Conservation (phyloP, 2,329 filamentous ascomycete species). For the Pseudogymnoascus destructans region DNA sequence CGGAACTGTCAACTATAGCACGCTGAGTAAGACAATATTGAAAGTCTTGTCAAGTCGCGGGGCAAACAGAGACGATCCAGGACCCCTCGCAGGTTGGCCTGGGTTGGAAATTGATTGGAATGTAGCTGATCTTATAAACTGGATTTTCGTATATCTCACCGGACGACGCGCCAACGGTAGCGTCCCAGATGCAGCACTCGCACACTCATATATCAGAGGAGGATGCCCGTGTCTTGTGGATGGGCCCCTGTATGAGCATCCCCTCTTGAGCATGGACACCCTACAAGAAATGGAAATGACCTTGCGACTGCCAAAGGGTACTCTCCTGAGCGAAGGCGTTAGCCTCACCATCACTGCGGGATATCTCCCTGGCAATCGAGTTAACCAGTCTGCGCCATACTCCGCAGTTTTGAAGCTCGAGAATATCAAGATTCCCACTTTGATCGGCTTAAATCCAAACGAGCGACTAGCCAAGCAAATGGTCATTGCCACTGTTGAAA, state of each 20-base stretch:
- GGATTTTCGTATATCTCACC: constrained; percentile 11
- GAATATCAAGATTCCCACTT: constrained; percentile 47
- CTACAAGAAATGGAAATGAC: constrained; percentile 39
- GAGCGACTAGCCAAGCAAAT: constrained; percentile 56
- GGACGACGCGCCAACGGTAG: constrained; percentile 4
- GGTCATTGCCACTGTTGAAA: constrained; percentile 47
- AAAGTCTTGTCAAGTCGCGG: constrained; percentile 21
- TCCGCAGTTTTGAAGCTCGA: constrained; percentile 36
- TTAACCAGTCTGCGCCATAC: constrained; percentile 14
- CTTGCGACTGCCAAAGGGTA: constrained; percentile 53
- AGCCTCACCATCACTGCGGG: constrained; percentile 35
- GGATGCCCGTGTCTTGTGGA: constrained; percentile 21
- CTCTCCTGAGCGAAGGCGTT: constrained; percentile 48
- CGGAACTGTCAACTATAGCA: constrained; percentile 68
- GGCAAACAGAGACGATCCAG: constrained; percentile 5
- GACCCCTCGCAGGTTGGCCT: not conserved
- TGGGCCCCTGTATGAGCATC: constrained; percentile 23
- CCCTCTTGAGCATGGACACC: constrained; percentile 27
- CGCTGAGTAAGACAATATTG: constrained; percentile 52
- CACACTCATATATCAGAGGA: constrained; percentile 6
- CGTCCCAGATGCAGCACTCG: not conserved
- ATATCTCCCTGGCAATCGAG: constrained; percentile 27
- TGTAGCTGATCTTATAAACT: constrained; percentile 5
- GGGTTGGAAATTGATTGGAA: constrained; percentile 10
- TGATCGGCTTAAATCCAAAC: constrained; percentile 62